Base-by-base conservation (phyloP, 1,139 yeast species). In the Nakaseomyces glabratus region DNA sequence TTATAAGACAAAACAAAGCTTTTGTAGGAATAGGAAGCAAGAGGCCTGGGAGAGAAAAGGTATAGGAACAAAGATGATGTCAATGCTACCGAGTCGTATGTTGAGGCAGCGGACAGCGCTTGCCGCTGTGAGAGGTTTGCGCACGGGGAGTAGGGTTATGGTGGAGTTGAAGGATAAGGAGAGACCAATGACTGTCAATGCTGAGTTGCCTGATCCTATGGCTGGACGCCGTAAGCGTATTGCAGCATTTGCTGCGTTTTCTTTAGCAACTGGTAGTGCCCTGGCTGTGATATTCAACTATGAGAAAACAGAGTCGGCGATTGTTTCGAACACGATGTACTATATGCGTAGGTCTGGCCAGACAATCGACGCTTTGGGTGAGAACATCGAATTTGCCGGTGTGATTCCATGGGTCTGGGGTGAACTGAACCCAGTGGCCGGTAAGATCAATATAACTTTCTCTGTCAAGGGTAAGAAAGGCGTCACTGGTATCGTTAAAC, bases 351-450 rank as follows among this genome's bases (percentile, higher is more conserved):
- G 95, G 52, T 79, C 93, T 2, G 66, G 69, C n/a, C 48, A 62
- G 31, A 90, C 86, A n/a, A 65, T 71, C 31, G 71, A 69, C 13
- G 55, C 64, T 3, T 63, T 90, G 31, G 98, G 98, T 11, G 72
- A 70, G 33, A 77, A 81, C 46, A 82, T 90, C 44, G 75, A 76
- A 28, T 85, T 80, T 55, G 67, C 69, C 20, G 68, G 69, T 23
- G 58, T 81, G 31, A 73, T 81, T 65, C 97, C 98, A 3, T 90
- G 96, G 96, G 78, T 90, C 39, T 63, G 71, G 37, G 98, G 98
- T 6, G 72, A 76, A 31, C 65, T 90, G 46, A 85, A 88, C 49
- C 84, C 93, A 23, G 84, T 84, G 42, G 70, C 75, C 39, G 96
- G 96, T 12, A 65, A 71, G 15, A 81, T 90, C 31, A 81, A 88